Conservation (phyloP, 2,329 filamentous ascomycete genomes). For the Scytalidium lignicola region DNA sequence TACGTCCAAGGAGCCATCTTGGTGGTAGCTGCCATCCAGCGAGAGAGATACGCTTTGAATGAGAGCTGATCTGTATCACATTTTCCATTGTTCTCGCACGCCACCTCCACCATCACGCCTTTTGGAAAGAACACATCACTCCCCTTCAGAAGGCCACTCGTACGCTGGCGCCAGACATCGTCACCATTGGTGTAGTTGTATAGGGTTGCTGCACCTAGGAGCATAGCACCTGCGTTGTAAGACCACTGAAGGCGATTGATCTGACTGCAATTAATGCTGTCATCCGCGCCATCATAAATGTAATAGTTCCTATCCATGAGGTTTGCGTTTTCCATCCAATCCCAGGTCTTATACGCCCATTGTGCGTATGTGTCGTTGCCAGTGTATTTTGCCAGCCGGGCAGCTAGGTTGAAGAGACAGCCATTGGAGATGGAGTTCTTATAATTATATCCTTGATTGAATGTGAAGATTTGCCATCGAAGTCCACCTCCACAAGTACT, state of each 20-base stretch:
- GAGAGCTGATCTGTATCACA: slow-evolving; percentile 60
- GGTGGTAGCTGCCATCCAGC: slow-evolving; percentile 57
- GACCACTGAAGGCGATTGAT: slow-evolving; percentile 61
- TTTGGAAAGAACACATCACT: slow-evolving; percentile 51
- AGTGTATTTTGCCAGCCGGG: slow-evolving; percentile 71
- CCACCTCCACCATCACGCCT: slow-evolving; percentile 59
- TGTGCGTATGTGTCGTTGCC: slow-evolving; percentile 70
- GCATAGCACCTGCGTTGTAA: slow-evolving; percentile 63
- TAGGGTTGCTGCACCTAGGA: slow-evolving; percentile 64
- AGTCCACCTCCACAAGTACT: slow-evolving; percentile 68
- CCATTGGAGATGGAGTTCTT: slow-evolving; percentile 63
- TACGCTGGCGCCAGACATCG: slow-evolving; percentile 51
- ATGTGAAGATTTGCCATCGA: slow-evolving; percentile 79
- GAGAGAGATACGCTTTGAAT: slow-evolving; percentile 58
- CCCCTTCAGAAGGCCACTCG: slow-evolving; percentile 51
- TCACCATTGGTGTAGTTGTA: slow-evolving; percentile 54
- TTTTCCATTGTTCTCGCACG: slow-evolving; percentile 55
- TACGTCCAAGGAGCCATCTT: slow-evolving; percentile 59
- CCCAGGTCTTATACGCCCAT: slow-evolving; percentile 70
- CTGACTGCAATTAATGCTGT: slow-evolving; percentile 50
- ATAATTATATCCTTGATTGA: slow-evolving; percentile 78
- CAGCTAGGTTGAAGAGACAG: slow-evolving; percentile 57
- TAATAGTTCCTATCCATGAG: slow-evolving; percentile 56
- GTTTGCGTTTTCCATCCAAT: slow-evolving; percentile 56
- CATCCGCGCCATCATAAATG: slow-evolving; percentile 58